Evolutionary conservation across 768 basidiomycete genomes (phyloP), one percentile per base, ranked within the genome.

Genomic region (Leccinum rimulosum): DNA sequence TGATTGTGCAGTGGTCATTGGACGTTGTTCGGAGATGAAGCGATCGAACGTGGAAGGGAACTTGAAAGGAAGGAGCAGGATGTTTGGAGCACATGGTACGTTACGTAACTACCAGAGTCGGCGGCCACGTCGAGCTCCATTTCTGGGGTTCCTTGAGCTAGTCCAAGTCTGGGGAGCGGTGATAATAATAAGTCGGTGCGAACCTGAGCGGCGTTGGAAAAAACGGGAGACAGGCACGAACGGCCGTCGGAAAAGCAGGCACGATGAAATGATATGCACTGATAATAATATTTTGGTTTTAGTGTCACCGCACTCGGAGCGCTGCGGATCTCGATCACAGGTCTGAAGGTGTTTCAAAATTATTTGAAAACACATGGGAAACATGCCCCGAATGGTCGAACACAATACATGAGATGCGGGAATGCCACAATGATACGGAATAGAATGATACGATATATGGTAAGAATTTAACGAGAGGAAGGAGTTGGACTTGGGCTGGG

Each of bases 21-120:
- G 55, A 43, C 25, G 50, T 57, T 36, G 63, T 50, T 64, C 62
- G 50, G 69, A 59, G 63, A 67, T 71, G 57, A 57, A 31, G 7
- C 25, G 6, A 25, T 48, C 22, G 43, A 45, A n/a, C 43, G 43
- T 22, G 19, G 43, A n/a, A 40, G 38, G 14, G 38, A 22, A n/a
- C 10, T n/a, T n/a, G n/a, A 47, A 49, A 27, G 48, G 48, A 40
- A 40, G 17, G 38, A 9, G 17, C 17, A 40, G 17, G 8, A n/a
- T n/a, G 8, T 8, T 38, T 27, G 48, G 10, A 25, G 14, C 48
- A 27, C 14, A 49, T 25, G 48, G 22, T 40, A 9, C 45, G 0
- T 45, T 45, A 45, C 45, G 45, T 45, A 45, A 45, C 4, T 45
- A 38, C 2, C 2, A 36, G 14, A 6, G 6, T 38, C 38, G 38